Base-by-base conservation (phyloP, 345 rosid genomes). In the Lepidium aucheri region DNA sequence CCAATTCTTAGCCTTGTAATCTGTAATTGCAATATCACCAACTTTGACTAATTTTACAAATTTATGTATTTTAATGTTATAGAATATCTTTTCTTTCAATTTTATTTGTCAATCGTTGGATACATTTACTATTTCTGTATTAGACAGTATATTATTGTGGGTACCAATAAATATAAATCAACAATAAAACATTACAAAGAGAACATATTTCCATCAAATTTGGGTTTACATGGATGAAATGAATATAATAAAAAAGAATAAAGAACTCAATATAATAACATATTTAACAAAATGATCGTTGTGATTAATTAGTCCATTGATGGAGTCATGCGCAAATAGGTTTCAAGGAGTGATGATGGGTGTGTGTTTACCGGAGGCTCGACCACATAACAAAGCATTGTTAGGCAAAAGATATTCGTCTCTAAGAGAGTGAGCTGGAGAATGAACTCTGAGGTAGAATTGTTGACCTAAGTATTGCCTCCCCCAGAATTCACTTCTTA, bases 391-490 rank as follows among this genome's bases (percentile, higher is more conserved):
- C 28, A 85, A 76, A 12, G 91, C 96, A 74, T 90, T 88, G 64
- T 69, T 68, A 2, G 99, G 99, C 44, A 90, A 69, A 9, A 74
- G 86, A 47, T 71, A 83, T 55, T 94, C 99, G 42, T 90, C 97
- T 53, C 96, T 79, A 7, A 79, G 44, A 10, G 97, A 90, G 11
- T 64, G 54, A 30, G 73, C 77, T 0, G 86, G 61, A 1, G 97
- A 64, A 20, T 71, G 78, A 8, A 94, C 99, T 60, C 96, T 58
- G 61, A 94, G 33, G 45, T 94, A 90, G 36, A 94, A 82, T 16
- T 90, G 99, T 57, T 90, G 97, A 6, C 97, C 99, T 0, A 94
- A 82, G 70, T 94, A 94, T 43, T 90, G 99, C 26, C 99, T 75
- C 0, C 95, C 93, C 99, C 97, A 94, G 9, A 70, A 83, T 73